Conservation (phyloP, 148 eudicot genomes). For the Spergularia marina region DNA sequence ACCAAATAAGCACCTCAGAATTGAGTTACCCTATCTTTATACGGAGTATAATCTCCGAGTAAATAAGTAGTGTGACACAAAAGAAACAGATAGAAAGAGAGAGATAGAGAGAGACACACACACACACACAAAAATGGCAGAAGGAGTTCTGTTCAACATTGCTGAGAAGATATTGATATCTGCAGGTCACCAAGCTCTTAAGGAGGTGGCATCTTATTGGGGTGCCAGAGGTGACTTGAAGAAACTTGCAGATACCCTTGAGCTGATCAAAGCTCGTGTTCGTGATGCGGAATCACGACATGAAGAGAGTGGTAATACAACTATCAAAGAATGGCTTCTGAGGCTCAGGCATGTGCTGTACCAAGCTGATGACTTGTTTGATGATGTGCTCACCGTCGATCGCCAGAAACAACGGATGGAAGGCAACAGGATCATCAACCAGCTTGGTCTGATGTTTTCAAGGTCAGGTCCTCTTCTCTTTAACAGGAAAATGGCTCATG, state of each 20-base stretch:
- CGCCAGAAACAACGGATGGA: not conserved
- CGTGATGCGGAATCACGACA: not conserved
- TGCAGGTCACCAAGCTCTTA: not conserved
- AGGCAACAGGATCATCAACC: not conserved
- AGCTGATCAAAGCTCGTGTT: not conserved
- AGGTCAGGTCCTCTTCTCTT: not conserved
- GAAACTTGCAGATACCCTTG: not conserved
- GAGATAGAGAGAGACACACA: not conserved
- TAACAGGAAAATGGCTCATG: constrained; percentile 2
- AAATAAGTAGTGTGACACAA: not conserved
- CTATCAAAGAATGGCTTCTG: not conserved
- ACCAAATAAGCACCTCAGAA: too few relatives aligned
- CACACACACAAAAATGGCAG: constrained; percentile 3
- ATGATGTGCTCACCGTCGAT: not conserved
- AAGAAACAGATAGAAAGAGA: not conserved
- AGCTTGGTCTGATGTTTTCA: not conserved
- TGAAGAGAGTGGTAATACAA: not conserved
- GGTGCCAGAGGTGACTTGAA: constrained; percentile 7
- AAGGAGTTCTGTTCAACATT: not conserved
- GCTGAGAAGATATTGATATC: not conserved
- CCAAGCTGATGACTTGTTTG: constrained; percentile 8
- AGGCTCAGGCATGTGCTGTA: not conserved
- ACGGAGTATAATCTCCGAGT: too few relatives aligned
- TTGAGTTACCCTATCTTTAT: too few relatives aligned
- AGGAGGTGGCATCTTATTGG: constrained; percentile 9